Evolutionary conservation across 2,329 filamentous ascomycete genomes (phyloP).

Genomic region (Sclerotinia spermophila): DNA sequence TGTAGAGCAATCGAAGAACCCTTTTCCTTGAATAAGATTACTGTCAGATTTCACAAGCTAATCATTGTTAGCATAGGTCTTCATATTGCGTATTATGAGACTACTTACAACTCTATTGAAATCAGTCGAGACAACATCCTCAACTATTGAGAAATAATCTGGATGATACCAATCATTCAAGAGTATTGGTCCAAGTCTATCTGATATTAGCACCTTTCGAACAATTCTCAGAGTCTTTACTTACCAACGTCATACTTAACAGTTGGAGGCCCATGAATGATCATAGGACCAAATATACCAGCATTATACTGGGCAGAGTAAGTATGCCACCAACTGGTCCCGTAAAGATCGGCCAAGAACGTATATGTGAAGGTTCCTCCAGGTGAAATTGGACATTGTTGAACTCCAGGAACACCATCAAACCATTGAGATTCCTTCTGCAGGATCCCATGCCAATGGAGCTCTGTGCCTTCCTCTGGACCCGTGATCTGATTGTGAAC

Average conservation of each 20-base stretch:
- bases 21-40: slow-evolving; percentile 35
- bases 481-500: slow-evolving; percentile 64
- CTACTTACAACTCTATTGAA: slow-evolving; percentile 2
- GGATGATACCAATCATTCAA: slow-evolving; percentile 41
- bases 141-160: slow-evolving; percentile 46
- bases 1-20: slow-evolving; percentile 26
- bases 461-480: slow-evolving; percentile 37
- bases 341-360: slow-evolving; percentile 23
- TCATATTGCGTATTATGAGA: background rate
- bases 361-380: slow-evolving; percentile 36
- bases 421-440: slow-evolving; percentile 38
- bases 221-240: background rate
- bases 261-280: slow-evolving; percentile 57
- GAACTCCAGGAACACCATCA: slow-evolving; percentile 46
- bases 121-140: slow-evolving; percentile 38
- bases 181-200: slow-evolving; percentile 48
- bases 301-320: slow-evolving; percentile 49
- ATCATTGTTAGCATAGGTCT: background rate
- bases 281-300: slow-evolving; percentile 56
- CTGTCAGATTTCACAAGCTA: slow-evolving; percentile 31
- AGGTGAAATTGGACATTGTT: slow-evolving; percentile 63
- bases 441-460: slow-evolving; percentile 48
- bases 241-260: slow-evolving; percentile 54
- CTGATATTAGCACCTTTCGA: background rate
- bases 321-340: slow-evolving; percentile 53